Evolutionary conservation across 2,329 filamentous ascomycete species (phyloP).

Genomic region (Claviceps purpurea): DNA sequence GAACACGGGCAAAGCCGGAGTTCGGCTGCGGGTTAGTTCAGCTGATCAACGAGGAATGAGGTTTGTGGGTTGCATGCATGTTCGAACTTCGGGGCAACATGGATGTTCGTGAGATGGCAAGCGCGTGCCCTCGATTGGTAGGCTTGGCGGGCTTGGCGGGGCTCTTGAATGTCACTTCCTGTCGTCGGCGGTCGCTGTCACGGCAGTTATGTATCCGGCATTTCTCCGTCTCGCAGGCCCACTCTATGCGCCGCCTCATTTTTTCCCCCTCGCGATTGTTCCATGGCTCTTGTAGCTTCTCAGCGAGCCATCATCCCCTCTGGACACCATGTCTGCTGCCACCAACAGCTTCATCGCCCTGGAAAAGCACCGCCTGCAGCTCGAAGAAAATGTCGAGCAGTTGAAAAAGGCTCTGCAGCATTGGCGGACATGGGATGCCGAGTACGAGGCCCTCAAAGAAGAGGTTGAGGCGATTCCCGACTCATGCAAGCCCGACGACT

Average conservation of each 20-base stretch:
- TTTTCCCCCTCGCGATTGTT: not conserved
- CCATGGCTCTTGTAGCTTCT: not conserved
- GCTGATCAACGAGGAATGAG: not conserved
- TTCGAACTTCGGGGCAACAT: no score
- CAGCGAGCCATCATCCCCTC: not conserved
- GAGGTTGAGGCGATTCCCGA: slow-evolving; percentile 50
- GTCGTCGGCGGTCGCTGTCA: no score
- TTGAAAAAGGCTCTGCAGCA: slow-evolving; percentile 65
- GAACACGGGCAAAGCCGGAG: no score
- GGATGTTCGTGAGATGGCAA: not conserved
- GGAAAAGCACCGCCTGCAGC: slow-evolving; percentile 58
- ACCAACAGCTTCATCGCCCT: slow-evolving; percentile 50
- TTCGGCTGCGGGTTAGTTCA: not conserved
- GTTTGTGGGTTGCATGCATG: not conserved
- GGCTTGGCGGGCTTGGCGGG: no score
- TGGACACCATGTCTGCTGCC: slow-evolving; percentile 22
- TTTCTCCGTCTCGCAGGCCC: slow-evolving; percentile 10
- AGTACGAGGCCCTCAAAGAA: slow-evolving; percentile 82
- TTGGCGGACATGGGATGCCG: slow-evolving; percentile 83
- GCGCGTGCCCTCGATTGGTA: not conserved
- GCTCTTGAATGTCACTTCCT: no score
- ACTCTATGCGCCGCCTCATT: not conserved
- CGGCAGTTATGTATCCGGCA: slow-evolving; percentile 13
- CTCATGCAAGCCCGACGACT: slow-evolving; percentile 31
- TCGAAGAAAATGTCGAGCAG: slow-evolving; percentile 59